A percentile compares a stretch with the other conserved stretches of the same genome.
Evolutionary conservation across 495 filamentous ascomycete genomes (phyloP).

Genomic region (Aspergillus conjunctus): DNA sequence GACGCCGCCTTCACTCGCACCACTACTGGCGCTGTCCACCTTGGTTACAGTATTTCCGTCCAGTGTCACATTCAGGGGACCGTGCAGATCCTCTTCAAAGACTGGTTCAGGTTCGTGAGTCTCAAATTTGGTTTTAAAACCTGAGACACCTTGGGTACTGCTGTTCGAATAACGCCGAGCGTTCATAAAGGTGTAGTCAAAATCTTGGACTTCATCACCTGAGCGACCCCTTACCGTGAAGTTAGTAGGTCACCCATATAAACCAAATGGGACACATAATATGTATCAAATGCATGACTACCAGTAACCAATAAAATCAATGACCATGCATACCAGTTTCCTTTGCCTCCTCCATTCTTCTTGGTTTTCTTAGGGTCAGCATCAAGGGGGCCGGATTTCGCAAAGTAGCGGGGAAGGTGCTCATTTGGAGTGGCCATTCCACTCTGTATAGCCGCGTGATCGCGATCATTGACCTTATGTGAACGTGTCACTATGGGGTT

Average conservation of each 20-base stretch:
- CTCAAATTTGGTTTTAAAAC: slow-evolving; percentile 90
- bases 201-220: slow-evolving; percentile 82
- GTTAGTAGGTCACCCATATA: not conserved
- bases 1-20: slow-evolving; percentile 6
- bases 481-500: slow-evolving; percentile 79
- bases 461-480: slow-evolving; percentile 88
- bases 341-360: slow-evolving; percentile 92
- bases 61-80: slow-evolving; percentile 43
- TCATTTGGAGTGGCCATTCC: slow-evolving; percentile 67
- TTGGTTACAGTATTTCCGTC: slow-evolving; percentile 27
- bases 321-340: slow-evolving; percentile 77
- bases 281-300: no score
- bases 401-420: slow-evolving; percentile 86
- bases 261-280: not conserved
- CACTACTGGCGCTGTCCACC: slow-evolving; percentile 32
- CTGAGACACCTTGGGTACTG: slow-evolving; percentile 65
- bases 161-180: slow-evolving; percentile 91
- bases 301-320: slow-evolving; percentile 13
- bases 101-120: slow-evolving; percentile 79
- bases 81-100: slow-evolving; percentile 83
- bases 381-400: slow-evolving; percentile 80
- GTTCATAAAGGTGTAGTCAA: slow-evolving; percentile 77
- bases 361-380: slow-evolving; percentile 89
- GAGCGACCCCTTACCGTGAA: slow-evolving; percentile 66
- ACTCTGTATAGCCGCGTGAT: slow-evolving; percentile 69